phyloP scores from a whole-genome alignment of 169 alveolate species.

The Eimeria necatrix region DNA sequence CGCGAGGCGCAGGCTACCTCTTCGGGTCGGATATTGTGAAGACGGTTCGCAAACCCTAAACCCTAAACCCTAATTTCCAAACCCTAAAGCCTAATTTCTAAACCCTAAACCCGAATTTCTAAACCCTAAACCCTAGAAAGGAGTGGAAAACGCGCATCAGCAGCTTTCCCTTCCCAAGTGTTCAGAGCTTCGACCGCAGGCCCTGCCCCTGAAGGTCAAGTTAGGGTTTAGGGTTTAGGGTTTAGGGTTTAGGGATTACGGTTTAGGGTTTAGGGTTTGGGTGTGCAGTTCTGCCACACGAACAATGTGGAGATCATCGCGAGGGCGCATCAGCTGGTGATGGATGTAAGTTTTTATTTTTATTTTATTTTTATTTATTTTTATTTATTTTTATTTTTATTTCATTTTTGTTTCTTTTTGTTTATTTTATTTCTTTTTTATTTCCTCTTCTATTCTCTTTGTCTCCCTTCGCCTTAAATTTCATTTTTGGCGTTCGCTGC shows the following conservation, averaged over 20 bases:
- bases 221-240: neutral
- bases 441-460: neutral
- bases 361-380: neutral
- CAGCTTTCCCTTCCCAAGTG: neutral
- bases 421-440: neutral
- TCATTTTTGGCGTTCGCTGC: neutral
- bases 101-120: neutral
- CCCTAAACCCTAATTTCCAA: neutral
- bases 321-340: slow-evolving; percentile 97
- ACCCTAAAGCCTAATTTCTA: no score
- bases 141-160: neutral
- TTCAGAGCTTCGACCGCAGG: no score
- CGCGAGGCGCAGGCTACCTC: slow-evolving; percentile 99
- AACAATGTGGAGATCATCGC: slow-evolving; percentile 97
- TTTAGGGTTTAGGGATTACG: neutral
- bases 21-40: slow-evolving; percentile 97
- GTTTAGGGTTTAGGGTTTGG: neutral
- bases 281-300: slow-evolving; percentile 90
- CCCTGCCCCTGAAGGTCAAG: neutral
- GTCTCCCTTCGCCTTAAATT: neutral
- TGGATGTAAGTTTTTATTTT: slow-evolving; percentile 93
- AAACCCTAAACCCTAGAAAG: neutral
- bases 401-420: neutral
- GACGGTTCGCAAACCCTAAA: slow-evolving; percentile 20
- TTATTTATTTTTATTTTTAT: neutral